Evolutionary conservation across 495 filamentous ascomycete species (phyloP), one percentile per base, ranked within the genome.

Genomic region (Penicillium malachiteum): DNA sequence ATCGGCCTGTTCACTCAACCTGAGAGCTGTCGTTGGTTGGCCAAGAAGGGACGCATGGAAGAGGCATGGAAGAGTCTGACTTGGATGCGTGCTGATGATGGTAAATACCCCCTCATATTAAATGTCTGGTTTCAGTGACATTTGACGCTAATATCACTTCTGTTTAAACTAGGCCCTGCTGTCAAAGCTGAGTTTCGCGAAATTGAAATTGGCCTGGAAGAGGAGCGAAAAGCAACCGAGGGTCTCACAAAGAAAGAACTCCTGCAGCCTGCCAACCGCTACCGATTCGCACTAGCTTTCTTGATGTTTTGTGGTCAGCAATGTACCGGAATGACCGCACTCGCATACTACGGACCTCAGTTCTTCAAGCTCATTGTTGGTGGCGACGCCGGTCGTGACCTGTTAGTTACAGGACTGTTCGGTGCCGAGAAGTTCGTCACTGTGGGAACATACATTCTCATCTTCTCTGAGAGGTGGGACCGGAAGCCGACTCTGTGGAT

Each of bases 391-490:
- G 69, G 73, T 46, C 64, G 71, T 26, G 67, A 61, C 17, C 66
- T 68, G 26, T 59, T 83, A 8, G 72, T 78, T 26, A 80, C 72
- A 16, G 75, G 78, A 11, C 72, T 83, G 31, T 82, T 80, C 46
- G 75, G 76, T 18, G 72, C 78, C 0, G 75, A 77, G 48, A 82
- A 82, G 34, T 75, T 79, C 33, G 53, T 78, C 14, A 71, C 69
- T 1, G 72, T 75, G 47, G 71, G 66, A 18, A 71, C 72, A 26
- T 80, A 71, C 48, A 69, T 78, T 5, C 65, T 79, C 50, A 76
- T 82, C 56, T 75, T 81, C 16, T 80, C 84, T 21, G 81, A 84
- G 55, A 68, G 71, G 18, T 69, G 79, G 58, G 83, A 83, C n/a
- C 80, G 83, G 10, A 74, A 79, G 35, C 75, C 71, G 18, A 74